These are phyloP conservation scores for Globisporangium camurandrum DNA, from an alignment of 352 stramenopile genomes.

Conservation along the genomic window DNA sequence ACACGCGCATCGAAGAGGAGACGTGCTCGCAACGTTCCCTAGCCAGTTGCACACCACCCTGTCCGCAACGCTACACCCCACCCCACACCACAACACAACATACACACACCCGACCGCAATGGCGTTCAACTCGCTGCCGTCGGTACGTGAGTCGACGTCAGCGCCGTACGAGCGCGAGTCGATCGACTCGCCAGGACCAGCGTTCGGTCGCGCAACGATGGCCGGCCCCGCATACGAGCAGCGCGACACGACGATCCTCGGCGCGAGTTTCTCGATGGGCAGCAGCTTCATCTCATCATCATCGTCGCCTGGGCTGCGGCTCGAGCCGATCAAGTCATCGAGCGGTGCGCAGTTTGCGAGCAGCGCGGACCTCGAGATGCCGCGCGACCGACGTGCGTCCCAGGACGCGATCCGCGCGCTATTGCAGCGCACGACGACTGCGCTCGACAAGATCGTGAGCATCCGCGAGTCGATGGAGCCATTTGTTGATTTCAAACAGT, in stretches of 20 bases:
- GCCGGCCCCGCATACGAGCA: conserved; percentile 4
- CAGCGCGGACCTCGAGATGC: conserved; percentile 5
- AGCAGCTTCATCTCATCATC: background rate
- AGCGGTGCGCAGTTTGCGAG: background rate
- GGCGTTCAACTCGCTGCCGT: conserved; percentile 7
- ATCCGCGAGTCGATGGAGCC: conserved; percentile 82
- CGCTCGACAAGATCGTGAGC: conserved; percentile 76
- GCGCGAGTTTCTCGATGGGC: conserved; percentile 9
- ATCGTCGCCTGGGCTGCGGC: conserved; percentile 3
- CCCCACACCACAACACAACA: background rate
- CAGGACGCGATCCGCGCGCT: conserved; percentile 72
- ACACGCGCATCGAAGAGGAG: too few relatives aligned
- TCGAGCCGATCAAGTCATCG: conserved; percentile 12
- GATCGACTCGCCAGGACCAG: background rate
- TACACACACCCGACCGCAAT: background rate
- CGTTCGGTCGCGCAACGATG: background rate
- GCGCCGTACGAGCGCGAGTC: conserved; percentile 4
- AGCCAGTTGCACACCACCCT: too few relatives aligned
- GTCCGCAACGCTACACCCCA: too few relatives aligned
- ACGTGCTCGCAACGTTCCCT: too few relatives aligned
- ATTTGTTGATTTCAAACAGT: conserved; percentile 76
- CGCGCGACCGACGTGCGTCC: conserved; percentile 32
- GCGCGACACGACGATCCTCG: conserved; percentile 13
- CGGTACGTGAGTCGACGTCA: conserved; percentile 9
- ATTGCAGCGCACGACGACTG: conserved; percentile 52